A percentile compares a stretch with the other conserved stretches of the same genome.
These are phyloP conservation scores for Senna siamea DNA, from an alignment of 306 rosid species.

Conservation along the genomic window DNA sequence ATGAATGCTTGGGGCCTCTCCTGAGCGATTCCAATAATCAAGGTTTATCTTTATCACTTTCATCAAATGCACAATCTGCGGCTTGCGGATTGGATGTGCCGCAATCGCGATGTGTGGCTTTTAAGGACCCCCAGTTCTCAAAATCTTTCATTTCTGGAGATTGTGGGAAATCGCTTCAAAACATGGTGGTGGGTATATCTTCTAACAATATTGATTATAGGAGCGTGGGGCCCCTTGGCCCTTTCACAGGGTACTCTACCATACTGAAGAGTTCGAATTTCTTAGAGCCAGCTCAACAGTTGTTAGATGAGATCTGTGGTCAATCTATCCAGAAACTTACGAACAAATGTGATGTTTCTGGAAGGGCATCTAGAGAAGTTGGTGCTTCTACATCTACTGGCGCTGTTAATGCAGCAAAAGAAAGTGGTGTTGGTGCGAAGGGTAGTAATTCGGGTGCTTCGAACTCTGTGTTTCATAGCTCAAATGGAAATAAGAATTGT, in stretches of 20 bases:
- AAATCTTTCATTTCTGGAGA: conserved; percentile 39
- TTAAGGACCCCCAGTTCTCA: conserved; percentile 34
- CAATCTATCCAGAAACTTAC: conserved; percentile 24
- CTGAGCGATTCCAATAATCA: conserved; percentile 61
- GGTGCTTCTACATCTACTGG: conserved; percentile 46
- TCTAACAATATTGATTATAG: conserved; percentile 33
- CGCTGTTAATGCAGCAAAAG: conserved; percentile 44
- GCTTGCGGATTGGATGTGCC: conserved; percentile 44
- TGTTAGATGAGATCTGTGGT: conserved; percentile 67
- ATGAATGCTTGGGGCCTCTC: conserved; percentile 38
- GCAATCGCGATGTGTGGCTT: conserved; percentile 21
- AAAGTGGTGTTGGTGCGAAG: conserved; percentile 39
- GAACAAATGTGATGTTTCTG: conserved; percentile 38
- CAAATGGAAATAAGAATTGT: conserved; percentile 56
- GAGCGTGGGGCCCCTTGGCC: conserved; percentile 86
- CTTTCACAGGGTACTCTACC: conserved; percentile 90
- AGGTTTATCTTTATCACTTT: conserved; percentile 76
- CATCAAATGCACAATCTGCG: conserved; percentile 64
- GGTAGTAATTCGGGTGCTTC: conserved; percentile 52
- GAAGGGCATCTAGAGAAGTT: too few species aligned
- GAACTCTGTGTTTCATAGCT: conserved; percentile 52
- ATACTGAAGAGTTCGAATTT: conserved; percentile 80
- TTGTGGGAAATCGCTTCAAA: conserved; percentile 55
- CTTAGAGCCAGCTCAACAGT: conserved; percentile 70
- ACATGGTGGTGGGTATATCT: conserved; percentile 44